These are phyloP conservation scores for Naganishia vaughanmartiniae DNA, from an alignment of 768 basidiomycete species.

Conservation along the genomic window DNA sequence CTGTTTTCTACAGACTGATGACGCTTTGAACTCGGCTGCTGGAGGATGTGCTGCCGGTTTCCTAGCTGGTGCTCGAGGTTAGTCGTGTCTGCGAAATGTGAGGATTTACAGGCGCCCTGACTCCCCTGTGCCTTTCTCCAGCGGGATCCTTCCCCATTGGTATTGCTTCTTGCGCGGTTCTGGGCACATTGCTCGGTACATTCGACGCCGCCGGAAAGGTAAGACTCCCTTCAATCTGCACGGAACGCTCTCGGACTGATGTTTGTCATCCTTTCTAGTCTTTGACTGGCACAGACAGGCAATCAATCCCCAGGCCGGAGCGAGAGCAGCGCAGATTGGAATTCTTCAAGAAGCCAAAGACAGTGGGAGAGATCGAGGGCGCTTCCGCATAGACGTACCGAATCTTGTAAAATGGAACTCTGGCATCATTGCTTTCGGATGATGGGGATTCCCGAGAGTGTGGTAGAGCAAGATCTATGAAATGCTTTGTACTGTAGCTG, in stretches of 20 bases:
- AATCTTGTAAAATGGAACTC: background rate
- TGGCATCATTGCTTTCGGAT: background rate
- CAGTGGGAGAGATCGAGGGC: constrained; percentile 5
- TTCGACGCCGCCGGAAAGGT: constrained; percentile 73
- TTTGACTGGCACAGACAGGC: constrained; percentile 45
- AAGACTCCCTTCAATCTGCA: constrained; percentile 14
- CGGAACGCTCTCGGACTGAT: constrained; percentile 37
- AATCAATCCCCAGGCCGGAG: constrained; percentile 43
- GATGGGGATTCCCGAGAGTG: background rate
- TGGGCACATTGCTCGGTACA: constrained; percentile 75
- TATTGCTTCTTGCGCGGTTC: constrained; percentile 69
- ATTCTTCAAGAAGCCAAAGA: constrained; percentile 71
- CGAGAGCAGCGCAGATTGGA: constrained; percentile 69
- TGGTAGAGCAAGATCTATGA: background rate
- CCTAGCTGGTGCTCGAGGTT: constrained; percentile 79
- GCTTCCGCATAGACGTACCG: constrained; percentile 5
- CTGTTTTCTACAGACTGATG: constrained; percentile 56
- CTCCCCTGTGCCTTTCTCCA: constrained; percentile 45
- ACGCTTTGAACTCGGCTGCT: constrained; percentile 75
- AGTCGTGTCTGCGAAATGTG: too few relatives aligned
- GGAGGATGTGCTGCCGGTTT: constrained; percentile 93
- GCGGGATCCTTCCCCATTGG: constrained; percentile 82
- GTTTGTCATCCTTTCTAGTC: constrained; percentile 33
- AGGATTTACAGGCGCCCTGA: background rate
- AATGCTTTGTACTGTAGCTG: background rate